A percentile compares a stretch with the other conserved stretches of the same genome.
These are phyloP conservation scores for Papiliotrema nemorosa DNA, from an alignment of 1,284 basidiomycete genomes.

Conservation along the genomic window DNA sequence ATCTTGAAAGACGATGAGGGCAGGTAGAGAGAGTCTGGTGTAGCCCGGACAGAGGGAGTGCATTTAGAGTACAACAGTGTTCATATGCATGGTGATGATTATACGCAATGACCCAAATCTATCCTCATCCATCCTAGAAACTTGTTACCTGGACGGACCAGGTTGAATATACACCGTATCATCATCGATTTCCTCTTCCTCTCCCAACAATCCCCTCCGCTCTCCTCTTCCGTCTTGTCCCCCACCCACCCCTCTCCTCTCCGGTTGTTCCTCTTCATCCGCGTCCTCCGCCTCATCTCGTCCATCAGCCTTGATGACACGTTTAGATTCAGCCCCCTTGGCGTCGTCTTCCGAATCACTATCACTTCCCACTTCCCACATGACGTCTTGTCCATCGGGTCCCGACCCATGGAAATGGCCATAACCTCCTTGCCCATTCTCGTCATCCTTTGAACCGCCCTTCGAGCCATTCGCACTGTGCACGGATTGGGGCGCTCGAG, in stretches of 20 bases:
- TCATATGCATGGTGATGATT: neutral
- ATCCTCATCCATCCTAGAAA: neutral
- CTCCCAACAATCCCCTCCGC: slow-evolving; percentile 33
- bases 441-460: slow-evolving; percentile 5
- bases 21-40: too few relatives aligned
- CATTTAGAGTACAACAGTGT: neutral
- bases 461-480: slow-evolving; percentile 8
- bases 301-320: neutral
- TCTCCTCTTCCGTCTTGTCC: slow-evolving; percentile 27
- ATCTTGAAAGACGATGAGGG: too few relatives aligned
- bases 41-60: too few relatives aligned
- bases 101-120: neutral
- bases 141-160: slow-evolving; percentile 20
- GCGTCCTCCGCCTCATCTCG: neutral
- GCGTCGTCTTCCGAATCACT: slow-evolving; percentile 27
- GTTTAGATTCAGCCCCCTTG: slow-evolving; percentile 27
- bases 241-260: slow-evolving; percentile 17
- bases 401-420: too few relatives aligned
- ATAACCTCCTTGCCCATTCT: too few relatives aligned
- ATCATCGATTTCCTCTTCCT: slow-evolving; percentile 26
- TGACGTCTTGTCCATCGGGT: slow-evolving; percentile 20
- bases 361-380: slow-evolving; percentile 42
- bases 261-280: slow-evolving; percentile 5
- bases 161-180: slow-evolving; percentile 8
- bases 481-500: slow-evolving; percentile 5